Evolutionary conservation across 2,329 filamentous ascomycete species (phyloP), one percentile per base, ranked within the genome.

Genomic region (Paecilomyces niveus): DNA sequence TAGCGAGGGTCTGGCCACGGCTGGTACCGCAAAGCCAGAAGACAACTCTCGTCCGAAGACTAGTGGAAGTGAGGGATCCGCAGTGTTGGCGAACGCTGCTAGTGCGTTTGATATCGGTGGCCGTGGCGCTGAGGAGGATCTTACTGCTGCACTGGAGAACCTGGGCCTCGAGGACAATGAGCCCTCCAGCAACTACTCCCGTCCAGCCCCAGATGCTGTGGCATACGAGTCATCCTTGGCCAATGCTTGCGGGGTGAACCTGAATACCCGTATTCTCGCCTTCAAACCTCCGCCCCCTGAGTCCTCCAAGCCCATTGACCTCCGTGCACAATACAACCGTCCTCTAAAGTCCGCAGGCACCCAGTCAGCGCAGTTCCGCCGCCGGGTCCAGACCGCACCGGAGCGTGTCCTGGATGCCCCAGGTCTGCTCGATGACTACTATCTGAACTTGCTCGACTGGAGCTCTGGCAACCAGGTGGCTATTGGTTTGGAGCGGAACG

Each of bases 231-330:
- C 94, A 59, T 93, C 92, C 2, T 81, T 97, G 53, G 92, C 93
- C 53, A 88, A 87, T 65, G 93, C 93, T 54, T 97, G 93, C 73
- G 94, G 92, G 58, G 91, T 99, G 62, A 93, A 87, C 71, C 84
- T 96, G 62, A 96, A 92, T 81, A 95, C 92, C 57, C 90, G 94
- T 62, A 99, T 99, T 68, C 88, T 99, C 55, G 90, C 94, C 60
- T 99, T 97, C 84, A 99, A 99, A 86, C 94, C 94, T 57, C 92
- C 93, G 1, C 85, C 94, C n/a, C 94, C 94, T 3, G 94, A 97
- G 80, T 97, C 94, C 6, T 96, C 92, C 33, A 97, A 96, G 83
- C 94, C 94, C 35, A 96, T 99, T 71, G 94, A 99, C 73, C 87
- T 99, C 62, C 89, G 94, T 59, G 90, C 94, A 62, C 94, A 99